phyloP scores from a whole-genome alignment of 371 early-diverging fungal species.

The Phascolomyces articulosus region DNA sequence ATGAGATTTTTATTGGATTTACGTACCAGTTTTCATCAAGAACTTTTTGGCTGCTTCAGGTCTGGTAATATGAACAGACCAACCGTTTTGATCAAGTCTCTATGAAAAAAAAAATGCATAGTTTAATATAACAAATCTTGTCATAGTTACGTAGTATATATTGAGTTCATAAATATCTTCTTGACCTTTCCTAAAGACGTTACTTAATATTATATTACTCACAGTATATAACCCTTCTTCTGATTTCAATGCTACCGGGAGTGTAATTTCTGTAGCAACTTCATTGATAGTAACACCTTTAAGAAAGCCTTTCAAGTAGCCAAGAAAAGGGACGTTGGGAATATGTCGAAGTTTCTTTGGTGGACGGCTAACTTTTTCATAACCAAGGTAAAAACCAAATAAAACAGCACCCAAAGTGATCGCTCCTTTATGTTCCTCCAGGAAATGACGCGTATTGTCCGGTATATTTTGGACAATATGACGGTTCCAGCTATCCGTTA shows the following conservation, averaged over 20 bases:
- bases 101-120: neutral
- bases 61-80: constrained; percentile 10
- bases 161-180: too few relatives aligned
- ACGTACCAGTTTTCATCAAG: constrained; percentile 22
- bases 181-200: too few relatives aligned
- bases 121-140: too few relatives aligned
- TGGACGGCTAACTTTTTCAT: constrained; percentile 10
- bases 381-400: neutral
- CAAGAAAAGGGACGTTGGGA: constrained; percentile 3
- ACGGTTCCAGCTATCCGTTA: neutral
- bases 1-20: too few relatives aligned
- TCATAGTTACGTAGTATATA: too few relatives aligned
- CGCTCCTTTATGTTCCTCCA: neutral
- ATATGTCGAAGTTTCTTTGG: constrained; percentile 14
- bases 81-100: constrained; percentile 7
- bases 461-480: neutral
- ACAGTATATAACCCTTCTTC: constrained; percentile 5
- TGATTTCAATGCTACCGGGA: neutral
- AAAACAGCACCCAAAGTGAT: neutral
- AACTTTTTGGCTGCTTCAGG: constrained; percentile 19
- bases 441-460: neutral
- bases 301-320: neutral
- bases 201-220: neutral
- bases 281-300: neutral
- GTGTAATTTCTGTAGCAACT: too few relatives aligned